Base-by-base conservation (phyloP, 768 basidiomycete species). In the Mycena galericulata region DNA sequence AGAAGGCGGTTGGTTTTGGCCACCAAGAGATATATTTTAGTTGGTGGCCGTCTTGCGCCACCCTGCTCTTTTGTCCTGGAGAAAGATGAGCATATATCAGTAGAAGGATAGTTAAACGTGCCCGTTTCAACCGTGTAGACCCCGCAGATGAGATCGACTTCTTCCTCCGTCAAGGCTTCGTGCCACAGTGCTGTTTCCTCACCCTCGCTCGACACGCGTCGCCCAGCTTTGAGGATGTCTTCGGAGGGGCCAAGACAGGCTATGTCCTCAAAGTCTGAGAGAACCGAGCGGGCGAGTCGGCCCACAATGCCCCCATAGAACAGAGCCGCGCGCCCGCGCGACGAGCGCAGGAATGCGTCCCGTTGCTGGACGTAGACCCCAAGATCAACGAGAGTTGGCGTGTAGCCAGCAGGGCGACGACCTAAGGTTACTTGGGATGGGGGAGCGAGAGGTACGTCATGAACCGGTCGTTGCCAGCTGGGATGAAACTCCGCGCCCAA, bases 21-120 rank as follows among this genome's bases (percentile, higher is more conserved):
- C 61, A 69, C 68, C 68, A 69, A 29, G 62, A 64, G 22, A 69
- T 57, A 34, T 64, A 62, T 38, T 64, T 57, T n/a, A 61, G 8
- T 34, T 64, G 62, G 2, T 59, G 27, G 24, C 57, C 68, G 27
- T 49, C 51, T 40, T 56, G 34, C 32, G 29, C 36, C n/a, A 1
- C 7, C 12, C 17, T 41, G 53, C 51, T 60, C 51, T 18, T 54
- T 54, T 60, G 65, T 24, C 66, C 59, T 61, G 51, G 58, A 47
- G 17, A 27, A 27, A 65, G 47, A 50, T 64, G 2, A 56, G 58
- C 22, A 47, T 30, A 47, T 22, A 49, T 56, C 36, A 63, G 50
- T 17, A 61, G 46, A 15, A 58, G 34, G 24, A 20, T 29, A 41
- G 22, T 10, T 12, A 29, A 51, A 65, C 63, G 20, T 49, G 36